Conservation (phyloP, 2,329 filamentous ascomycete genomes). For the Drechslerella dactyloides region DNA sequence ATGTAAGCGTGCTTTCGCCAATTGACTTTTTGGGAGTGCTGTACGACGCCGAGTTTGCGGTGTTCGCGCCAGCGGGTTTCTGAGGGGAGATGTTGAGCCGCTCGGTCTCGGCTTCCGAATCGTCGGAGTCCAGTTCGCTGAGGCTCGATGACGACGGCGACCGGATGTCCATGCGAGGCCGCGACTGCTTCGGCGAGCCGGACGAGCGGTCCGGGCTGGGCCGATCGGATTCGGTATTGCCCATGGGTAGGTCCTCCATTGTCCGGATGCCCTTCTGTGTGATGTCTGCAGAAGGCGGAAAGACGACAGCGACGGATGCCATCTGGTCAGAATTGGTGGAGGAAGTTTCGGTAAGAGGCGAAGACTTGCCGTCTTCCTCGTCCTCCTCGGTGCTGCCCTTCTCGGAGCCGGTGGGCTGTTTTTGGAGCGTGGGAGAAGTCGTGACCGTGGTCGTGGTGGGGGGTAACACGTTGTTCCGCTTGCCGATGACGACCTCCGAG, state of each 20-base stretch:
- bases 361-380: constrained; percentile 49
- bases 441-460: constrained; percentile 25
- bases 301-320: constrained; percentile 46
- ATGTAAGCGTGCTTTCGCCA: constrained; percentile 48
- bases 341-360: constrained; percentile 43
- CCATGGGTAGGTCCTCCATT: constrained; percentile 51
- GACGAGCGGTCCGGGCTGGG: constrained; percentile 49
- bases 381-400: constrained; percentile 49
- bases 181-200: constrained; percentile 61
- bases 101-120: constrained; percentile 70
- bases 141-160: constrained; percentile 56
- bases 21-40: constrained; percentile 49
- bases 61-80: constrained; percentile 66
- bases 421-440: constrained; percentile 6
- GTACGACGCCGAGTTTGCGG: constrained; percentile 59
- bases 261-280: constrained; percentile 50
- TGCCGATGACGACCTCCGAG: constrained; percentile 18
- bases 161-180: constrained; percentile 56
- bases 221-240: constrained; percentile 53
- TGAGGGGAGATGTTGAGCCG: constrained; percentile 87
- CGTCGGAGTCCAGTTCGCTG: constrained; percentile 60
- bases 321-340: constrained; percentile 40
- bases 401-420: constrained; percentile 40
- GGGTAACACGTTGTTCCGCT: constrained; percentile 35
- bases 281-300: constrained; percentile 50